Evolutionary conservation across 192 early-diverging fungal genomes (phyloP), one percentile per base, ranked within the genome.

Genomic region (Phlyctochytrium planicorne): DNA sequence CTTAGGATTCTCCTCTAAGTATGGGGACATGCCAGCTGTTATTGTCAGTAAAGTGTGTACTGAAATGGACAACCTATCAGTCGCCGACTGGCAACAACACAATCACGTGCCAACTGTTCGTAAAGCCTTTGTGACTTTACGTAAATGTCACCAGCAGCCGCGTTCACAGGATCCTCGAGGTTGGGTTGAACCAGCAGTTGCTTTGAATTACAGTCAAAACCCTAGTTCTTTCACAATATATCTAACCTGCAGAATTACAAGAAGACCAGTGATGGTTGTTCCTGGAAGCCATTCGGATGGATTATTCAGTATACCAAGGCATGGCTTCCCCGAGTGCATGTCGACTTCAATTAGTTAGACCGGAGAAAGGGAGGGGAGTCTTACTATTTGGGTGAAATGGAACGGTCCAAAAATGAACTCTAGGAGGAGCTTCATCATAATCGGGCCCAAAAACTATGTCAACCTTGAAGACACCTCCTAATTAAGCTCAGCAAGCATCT

Each of bases 311-410:
- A 78, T 71, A 14, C 47, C 52, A 2, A 69, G 25, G 62, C 80
- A 82, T 4, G 79, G 79, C 10, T 55, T 33, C 14, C 83, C 83
- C 17, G 78, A 76, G 0, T 50, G 20, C 70, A 82, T 70, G 52
- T 84, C 83, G 47, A 82, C 76, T 74, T 24, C 2, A 27, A 57
- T n/a, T 50, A 50, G n/a, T 50, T n/a, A 50, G n/a, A n/a, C n/a
- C 12, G 25, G 27, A 4, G 27, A 25, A 57, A 29, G 6, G 55
- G 27, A 25, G 55, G 25, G 20, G 55, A 27, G 6, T 24, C 55
- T 30, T 35, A 75, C 76, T 72, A 52, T 84, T 84, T 2, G 83
- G 83, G 73, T 84, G 83, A 63, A 84, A 84, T 17, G 83, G 83
- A 0, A 84, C 78, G 23, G 83, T 84, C n/a, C 60, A 23, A 64